Base-by-base conservation (phyloP, 805 yeast genomes). In the Kluyveromyces lactis region DNA sequence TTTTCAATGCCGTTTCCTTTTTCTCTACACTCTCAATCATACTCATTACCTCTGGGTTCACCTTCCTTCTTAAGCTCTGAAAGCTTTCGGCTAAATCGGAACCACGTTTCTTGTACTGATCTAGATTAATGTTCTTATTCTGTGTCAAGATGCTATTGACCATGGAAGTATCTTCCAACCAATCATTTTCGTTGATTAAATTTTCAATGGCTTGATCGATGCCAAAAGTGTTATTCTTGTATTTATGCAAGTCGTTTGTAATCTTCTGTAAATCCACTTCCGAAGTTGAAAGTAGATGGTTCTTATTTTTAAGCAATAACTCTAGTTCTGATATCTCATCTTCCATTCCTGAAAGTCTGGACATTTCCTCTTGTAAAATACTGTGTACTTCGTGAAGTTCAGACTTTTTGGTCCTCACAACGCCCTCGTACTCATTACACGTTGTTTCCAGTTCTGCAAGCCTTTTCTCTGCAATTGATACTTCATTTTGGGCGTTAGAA, bases 21-120 rank as follows among this genome's bases (percentile, higher is more conserved):
- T 82, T 86, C 56, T 87, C 95, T 19, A 86, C 94, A 48, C 79
- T 86, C 52, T 87, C 96, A 46, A 86, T 85, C 83, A 83, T 84
- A 51, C 79, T 79, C 95, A 84, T 84, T 45, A 86, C 86, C 53
- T 87, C 83, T 2, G 81, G 71, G 51, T 87, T 86, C 13, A 89
- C 95, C 47, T 80, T 85, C 41, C 86, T 72, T 62, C 75, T 81
- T 83, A 90, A 77, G 4, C 74, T 75, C 40, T 75, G 71, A 52
- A 78, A 76, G 45, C 77, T 71, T 24, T 36, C 81, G 15, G 71
- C 65, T 47, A 86, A 69, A 34, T 72, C 69, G 10, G 62, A 62
- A 30, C 79, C 72, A 45, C 80, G 73, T 17, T 70, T 73, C 46
- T 77, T 74, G 48, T 80, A 72, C 43, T 80, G 80, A 7, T 70